Evolutionary conservation across 2,329 filamentous ascomycete genomes (phyloP).

Genomic region (Capronia epimyces): DNA sequence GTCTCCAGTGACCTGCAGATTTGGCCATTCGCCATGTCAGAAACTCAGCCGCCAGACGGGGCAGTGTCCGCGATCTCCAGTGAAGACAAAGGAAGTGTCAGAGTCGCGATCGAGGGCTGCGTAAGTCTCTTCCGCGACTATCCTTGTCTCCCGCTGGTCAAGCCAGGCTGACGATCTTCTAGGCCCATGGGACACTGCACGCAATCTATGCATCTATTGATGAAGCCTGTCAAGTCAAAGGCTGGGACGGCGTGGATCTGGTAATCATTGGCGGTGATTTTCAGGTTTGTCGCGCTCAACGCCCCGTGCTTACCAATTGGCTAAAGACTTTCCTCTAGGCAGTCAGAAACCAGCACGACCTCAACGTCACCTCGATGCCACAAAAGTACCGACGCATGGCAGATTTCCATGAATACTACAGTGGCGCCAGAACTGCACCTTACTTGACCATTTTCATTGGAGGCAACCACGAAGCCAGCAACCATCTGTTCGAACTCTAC

Average conservation of each 20-base stretch:
- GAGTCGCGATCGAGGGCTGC: conserved; percentile 82
- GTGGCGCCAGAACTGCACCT: conserved; percentile 67
- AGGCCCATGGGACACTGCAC: conserved; percentile 89
- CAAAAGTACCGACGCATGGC: conserved; percentile 80
- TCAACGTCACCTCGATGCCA: conserved; percentile 85
- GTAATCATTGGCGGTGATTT: conserved; percentile 96
- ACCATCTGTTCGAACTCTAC: conserved; percentile 84
- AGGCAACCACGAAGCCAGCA: conserved; percentile 92
- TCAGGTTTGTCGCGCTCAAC: conserved; percentile 52
- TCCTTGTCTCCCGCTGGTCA: not conserved
- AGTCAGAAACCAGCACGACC: conserved; percentile 78
- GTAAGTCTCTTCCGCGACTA: conserved; percentile 47
- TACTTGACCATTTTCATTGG: conserved; percentile 89
- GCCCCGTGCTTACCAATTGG: conserved; percentile 1
- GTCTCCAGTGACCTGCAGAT: not conserved
- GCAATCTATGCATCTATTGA: conserved; percentile 80
- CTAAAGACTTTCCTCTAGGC: conserved; percentile 50
- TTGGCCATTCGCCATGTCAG: not conserved
- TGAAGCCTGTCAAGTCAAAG: conserved; percentile 61
- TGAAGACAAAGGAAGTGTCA: conserved; percentile 39
- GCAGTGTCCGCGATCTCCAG: not conserved
- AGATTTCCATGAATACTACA: conserved; percentile 94
- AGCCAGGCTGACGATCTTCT: not conserved
- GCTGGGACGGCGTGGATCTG: conserved; percentile 78
- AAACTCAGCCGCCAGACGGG: not conserved